Conservation (phyloP, 2,329 filamentous ascomycete genomes). For the Juglanconis juglandina region DNA sequence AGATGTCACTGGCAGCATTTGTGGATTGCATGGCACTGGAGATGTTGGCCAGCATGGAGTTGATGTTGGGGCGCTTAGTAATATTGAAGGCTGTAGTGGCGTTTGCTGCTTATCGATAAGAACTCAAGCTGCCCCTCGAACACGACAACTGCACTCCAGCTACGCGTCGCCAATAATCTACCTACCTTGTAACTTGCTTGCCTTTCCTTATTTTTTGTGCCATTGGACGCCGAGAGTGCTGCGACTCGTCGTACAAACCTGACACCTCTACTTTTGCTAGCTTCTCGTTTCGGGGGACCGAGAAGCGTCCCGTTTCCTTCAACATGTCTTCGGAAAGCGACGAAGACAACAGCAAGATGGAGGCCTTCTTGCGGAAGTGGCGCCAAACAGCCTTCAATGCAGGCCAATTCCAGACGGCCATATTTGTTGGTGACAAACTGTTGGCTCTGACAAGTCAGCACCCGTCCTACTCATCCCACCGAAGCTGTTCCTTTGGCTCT, state of each 20-base stretch:
- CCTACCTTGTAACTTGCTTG: background rate
- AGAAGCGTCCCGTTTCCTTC: background rate
- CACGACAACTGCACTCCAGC: too few relatives aligned
- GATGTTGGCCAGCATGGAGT: too few relatives aligned
- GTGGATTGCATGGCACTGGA: too few relatives aligned
- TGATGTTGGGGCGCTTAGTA: too few relatives aligned
- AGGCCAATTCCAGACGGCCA: constrained; percentile 92
- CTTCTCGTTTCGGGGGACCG: background rate
- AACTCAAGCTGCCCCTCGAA: background rate
- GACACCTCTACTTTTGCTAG: background rate
- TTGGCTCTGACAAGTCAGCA: constrained; percentile 82
- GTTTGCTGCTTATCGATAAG: background rate
- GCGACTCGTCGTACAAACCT: background rate
- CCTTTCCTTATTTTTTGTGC: background rate
- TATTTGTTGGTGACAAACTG: constrained; percentile 96
- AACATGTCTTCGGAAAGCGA: constrained; percentile 18
- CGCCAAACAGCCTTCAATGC: constrained; percentile 92
- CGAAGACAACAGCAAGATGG: constrained; percentile 55
- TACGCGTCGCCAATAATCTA: background rate
- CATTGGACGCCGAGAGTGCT: background rate
- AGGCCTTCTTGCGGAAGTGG: constrained; percentile 91
- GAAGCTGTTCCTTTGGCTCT: background rate
- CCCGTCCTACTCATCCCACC: constrained; percentile 8
- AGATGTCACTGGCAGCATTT: too few relatives aligned
- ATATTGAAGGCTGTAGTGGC: too few relatives aligned